Conservation (phyloP, 2,329 filamentous ascomycete species). For the Davidsoniella eucalypti region DNA sequence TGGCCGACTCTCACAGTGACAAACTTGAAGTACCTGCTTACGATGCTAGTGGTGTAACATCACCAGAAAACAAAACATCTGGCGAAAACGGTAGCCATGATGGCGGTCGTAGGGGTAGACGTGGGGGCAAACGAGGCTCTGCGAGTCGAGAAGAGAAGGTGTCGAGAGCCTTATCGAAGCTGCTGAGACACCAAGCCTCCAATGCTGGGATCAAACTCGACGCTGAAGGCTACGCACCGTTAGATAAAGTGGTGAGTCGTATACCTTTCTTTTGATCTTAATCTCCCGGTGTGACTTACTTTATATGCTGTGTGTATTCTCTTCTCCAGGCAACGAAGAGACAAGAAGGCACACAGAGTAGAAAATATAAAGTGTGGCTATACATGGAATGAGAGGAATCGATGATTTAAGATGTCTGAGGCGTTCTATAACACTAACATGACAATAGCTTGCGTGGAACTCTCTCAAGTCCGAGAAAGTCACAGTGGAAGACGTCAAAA, state of each 20-base stretch:
- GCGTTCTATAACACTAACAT: neutral
- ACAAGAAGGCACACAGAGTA: neutral
- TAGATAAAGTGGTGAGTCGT: conserved; percentile 41
- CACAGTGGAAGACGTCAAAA: conserved; percentile 57
- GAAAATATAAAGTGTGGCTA: neutral
- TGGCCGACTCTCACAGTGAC: no score
- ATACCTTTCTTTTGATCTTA: neutral
- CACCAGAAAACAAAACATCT: no score
- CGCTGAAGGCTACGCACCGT: conserved; percentile 38
- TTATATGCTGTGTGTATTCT: conserved; percentile 2
- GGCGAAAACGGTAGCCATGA: conserved; percentile 11
- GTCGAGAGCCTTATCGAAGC: conserved; percentile 36
- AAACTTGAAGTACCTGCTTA: no score
- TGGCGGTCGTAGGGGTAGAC: conserved; percentile 18
- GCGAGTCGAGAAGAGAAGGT: conserved; percentile 30
- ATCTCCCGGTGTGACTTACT: neutral
- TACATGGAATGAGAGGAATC: neutral
- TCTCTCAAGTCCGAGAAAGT: conserved; percentile 51
- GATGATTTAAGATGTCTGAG: neutral
- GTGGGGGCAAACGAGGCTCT: conserved; percentile 19
- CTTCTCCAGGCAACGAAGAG: neutral
- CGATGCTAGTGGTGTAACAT: no score
- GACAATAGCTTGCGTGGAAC: conserved; percentile 32
- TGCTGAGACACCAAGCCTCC: conserved; percentile 39
- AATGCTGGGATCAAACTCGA: conserved; percentile 42